Evolutionary conservation across 2,329 filamentous ascomycete species (phyloP), one percentile per base, ranked within the genome.

Genomic region (Hirsutella rhossiliensis): DNA sequence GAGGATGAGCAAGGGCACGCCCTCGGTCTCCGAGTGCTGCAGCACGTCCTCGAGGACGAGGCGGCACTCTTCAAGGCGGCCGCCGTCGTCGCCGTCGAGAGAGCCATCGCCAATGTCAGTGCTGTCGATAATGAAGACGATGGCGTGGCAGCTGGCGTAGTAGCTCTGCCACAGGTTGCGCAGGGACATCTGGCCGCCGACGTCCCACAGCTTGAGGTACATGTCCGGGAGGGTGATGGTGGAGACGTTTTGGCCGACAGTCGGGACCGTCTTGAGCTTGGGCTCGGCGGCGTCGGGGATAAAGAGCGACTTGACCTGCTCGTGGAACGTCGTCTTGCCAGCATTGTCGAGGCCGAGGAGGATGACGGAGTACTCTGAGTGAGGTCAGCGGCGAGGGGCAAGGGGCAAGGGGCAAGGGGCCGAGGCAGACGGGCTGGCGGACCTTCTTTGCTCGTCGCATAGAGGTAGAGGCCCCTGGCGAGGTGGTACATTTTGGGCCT

Each of bases 131-230:
- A 98, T 88, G 65, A 97, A 98, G 50, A 98, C 87, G 56, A 98
- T 95, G 52, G 92, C 92, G 63, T 98, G 92, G 57, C 88, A 94
- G 62, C 80, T 86, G 42, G 80, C 74, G 71, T 96, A 98, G 69
- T 98, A 98, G 63, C 82, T 87, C 63, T 95, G 87, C 92, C 92
- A 98, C 29, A 97, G 78, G 50, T 84, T 83, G 49, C 92, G 82
- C 59, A 98, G 76, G 27, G 78, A 84, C 58, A 92, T 80, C 65
- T 98, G 92, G 7, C 92, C 92, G 51, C 92, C 92, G 1, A 98
- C 87, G 61, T 98, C 92, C 92, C 92, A 97, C 56, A 98, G 84
- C 71, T 96, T 95, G 59, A 98, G 74, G 71, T 97, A 96, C 79
- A 96, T 90, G 63, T 95, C 87, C 15, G 87, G 84, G 20, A 97